These are phyloP conservation scores for Cryptococcus sp. DNA, from an alignment of 1,284 basidiomycete genomes.

Conservation along the genomic window DNA sequence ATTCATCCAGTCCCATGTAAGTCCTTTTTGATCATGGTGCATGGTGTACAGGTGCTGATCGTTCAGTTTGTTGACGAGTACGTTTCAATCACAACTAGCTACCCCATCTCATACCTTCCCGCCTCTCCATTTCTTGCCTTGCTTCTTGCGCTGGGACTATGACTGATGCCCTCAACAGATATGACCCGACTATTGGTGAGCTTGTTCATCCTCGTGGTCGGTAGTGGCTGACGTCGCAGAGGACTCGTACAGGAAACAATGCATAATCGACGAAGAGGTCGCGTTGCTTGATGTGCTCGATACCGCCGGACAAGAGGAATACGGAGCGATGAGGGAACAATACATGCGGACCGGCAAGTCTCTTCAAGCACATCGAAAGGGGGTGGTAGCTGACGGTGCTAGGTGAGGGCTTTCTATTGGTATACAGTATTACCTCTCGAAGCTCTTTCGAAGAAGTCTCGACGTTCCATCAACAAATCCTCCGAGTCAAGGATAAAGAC, in stretches of 20 bases:
- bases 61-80: conserved; percentile 85
- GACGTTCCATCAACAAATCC: conserved; percentile 96
- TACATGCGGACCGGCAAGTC: conserved; percentile 53
- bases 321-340: conserved; percentile 57
- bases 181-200: conserved; percentile 85
- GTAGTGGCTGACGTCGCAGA: conserved; percentile 18
- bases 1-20: conserved; percentile 70
- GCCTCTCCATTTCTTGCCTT: no score
- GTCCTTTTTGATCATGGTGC: background rate
- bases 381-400: no score
- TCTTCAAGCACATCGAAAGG: conserved; percentile 49
- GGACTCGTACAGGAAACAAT: conserved; percentile 95
- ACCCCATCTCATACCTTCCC: no score
- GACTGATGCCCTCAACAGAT: conserved; percentile 45
- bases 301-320: conserved; percentile 99
- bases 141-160: background rate
- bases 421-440: conserved; percentile 97
- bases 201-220: conserved; percentile 1
- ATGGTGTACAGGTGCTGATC: conserved; percentile 6
- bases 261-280: conserved; percentile 95
- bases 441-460: conserved; percentile 97
- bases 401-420: conserved; percentile 96
- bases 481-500: conserved; percentile 95
- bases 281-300: conserved; percentile 95
- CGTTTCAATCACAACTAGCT: conserved; percentile 10